Evolutionary conservation across 495 filamentous ascomycete genomes (phyloP).

Genomic region (Apodospora peruviana): DNA sequence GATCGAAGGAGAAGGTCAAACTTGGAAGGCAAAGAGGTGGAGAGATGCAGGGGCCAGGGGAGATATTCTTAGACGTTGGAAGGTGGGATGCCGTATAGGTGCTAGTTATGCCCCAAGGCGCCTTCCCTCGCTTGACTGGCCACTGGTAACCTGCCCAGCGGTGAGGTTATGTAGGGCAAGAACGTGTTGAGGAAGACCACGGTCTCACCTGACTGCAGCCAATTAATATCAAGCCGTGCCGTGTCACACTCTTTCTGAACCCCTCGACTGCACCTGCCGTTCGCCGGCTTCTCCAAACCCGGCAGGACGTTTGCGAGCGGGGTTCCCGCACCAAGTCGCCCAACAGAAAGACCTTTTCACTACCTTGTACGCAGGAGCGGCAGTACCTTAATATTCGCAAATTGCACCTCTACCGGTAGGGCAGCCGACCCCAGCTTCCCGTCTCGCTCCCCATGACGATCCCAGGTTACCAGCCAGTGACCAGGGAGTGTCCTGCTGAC

Average conservation of each 20-base stretch:
- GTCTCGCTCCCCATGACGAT: background rate
- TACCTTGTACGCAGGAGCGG: background rate
- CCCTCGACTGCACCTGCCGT: background rate
- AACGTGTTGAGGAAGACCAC: background rate
- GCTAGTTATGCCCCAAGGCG: no score
- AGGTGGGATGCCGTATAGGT: no score
- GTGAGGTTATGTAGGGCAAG: background rate
- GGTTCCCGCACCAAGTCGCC: background rate
- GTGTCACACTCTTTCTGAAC: conserved; percentile 1
- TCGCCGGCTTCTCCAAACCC: conserved; percentile 1
- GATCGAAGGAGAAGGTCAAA: background rate
- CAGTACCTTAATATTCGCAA: conserved; percentile 2
- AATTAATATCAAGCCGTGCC: conserved; percentile 20
- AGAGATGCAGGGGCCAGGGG: background rate
- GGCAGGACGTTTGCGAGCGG: background rate
- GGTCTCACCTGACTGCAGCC: conserved; percentile 5
- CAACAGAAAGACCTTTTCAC: background rate
- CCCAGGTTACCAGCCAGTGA: background rate
- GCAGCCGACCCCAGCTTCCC: conserved; percentile 4
- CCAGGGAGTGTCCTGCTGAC: no score
- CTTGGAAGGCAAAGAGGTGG: background rate
- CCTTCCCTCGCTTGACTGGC: no score
- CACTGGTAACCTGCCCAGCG: no score
- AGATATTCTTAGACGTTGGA: background rate
- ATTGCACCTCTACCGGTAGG: conserved; percentile 18